Conservation (phyloP, 2,329 filamentous ascomycete genomes). For the Botrytis paeoniae region DNA sequence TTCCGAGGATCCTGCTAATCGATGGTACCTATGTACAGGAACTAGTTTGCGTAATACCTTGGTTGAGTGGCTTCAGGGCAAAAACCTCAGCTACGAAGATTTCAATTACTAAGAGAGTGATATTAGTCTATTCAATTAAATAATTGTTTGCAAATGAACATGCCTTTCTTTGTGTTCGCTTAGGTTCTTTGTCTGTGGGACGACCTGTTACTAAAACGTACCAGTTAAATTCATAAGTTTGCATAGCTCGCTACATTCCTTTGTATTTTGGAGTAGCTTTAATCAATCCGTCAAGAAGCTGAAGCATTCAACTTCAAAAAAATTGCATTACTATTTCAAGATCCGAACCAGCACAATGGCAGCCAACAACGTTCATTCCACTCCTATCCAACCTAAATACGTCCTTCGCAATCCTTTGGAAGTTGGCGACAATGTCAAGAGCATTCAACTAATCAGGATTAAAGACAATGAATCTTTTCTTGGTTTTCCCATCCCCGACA, state of each 20-base stretch:
- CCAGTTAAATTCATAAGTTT: neutral
- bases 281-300: neutral
- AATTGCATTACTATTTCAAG: neutral
- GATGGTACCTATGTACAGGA: slow-evolving; percentile 61
- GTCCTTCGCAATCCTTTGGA: slow-evolving; percentile 26
- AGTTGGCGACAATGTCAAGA: slow-evolving; percentile 21
- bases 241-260: slow-evolving; percentile 11
- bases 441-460: slow-evolving; percentile 29
- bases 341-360: slow-evolving; percentile 1
- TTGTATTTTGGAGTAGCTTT: slow-evolving; percentile 3
- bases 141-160: slow-evolving; percentile 13
- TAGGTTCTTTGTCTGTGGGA: neutral
- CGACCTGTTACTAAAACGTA: neutral
- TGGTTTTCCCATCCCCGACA: slow-evolving; percentile 26
- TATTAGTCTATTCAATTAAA: neutral
- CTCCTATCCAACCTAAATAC: slow-evolving; percentile 24
- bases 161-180: neutral
- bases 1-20: slow-evolving; percentile 36
- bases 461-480: slow-evolving; percentile 31
- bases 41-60: slow-evolving; percentile 48
- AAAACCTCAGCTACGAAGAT: slow-evolving; percentile 48
- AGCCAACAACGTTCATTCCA: slow-evolving; percentile 1
- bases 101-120: slow-evolving; percentile 41
- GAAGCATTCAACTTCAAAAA: neutral
- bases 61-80: slow-evolving; percentile 47